Percentiles rank a stretch among this genome's conserved stretches.
phyloP scores from a whole-genome alignment of 768 basidiomycete species.

The Gymnopilus junonius region DNA sequence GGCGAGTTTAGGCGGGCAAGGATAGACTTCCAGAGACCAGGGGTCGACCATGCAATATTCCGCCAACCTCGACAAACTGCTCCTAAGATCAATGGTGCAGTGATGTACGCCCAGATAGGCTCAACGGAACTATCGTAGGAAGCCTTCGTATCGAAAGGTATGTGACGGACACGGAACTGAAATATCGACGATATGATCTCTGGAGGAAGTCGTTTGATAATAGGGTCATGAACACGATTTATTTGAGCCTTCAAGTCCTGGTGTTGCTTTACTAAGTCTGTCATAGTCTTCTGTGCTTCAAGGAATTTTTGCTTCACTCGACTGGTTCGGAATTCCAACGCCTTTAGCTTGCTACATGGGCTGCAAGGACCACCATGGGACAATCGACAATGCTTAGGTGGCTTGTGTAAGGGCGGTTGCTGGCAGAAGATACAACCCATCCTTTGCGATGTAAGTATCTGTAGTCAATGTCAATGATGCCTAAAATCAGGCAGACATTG shows the following conservation, averaged over 20 bases:
- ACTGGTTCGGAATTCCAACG: background rate
- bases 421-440: background rate
- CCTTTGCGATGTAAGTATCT: background rate
- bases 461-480: too few relatives aligned
- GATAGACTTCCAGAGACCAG: background rate
- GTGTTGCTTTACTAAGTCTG: background rate
- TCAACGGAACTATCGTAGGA: constrained; percentile 16
- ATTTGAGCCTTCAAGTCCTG: background rate
- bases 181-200: background rate
- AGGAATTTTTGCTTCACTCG: background rate
- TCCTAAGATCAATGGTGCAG: background rate
- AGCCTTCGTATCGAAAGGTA: constrained; percentile 34
- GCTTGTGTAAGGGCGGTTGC: background rate
- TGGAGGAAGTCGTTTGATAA: background rate
- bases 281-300: background rate
- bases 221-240: background rate
- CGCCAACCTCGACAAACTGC: background rate
- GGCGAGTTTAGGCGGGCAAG: background rate
- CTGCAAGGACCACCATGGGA: background rate
- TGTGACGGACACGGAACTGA: background rate
- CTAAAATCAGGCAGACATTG: too few relatives aligned
- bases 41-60: background rate
- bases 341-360: background rate
- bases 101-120: too few relatives aligned
- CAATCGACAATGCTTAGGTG: background rate